Evolutionary conservation across 495 filamentous ascomycete species (phyloP).

Genomic region (Penicillium maclennaniae): DNA sequence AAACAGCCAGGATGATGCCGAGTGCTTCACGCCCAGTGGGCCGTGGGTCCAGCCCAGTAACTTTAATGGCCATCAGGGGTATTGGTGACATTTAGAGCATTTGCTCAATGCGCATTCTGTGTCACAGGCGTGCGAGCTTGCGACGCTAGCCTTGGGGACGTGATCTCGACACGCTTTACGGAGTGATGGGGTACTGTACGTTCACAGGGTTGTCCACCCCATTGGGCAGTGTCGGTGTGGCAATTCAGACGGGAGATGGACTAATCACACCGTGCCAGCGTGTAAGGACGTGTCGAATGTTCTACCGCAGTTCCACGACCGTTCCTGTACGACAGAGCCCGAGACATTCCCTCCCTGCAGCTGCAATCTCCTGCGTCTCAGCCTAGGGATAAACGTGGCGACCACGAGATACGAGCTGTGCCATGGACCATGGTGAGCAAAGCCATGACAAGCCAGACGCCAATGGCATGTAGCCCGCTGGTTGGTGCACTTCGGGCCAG

Average conservation of each 20-base stretch:
- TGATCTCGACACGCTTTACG: background rate
- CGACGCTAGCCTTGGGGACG: background rate
- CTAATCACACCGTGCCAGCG: background rate
- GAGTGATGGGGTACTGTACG: too few species aligned
- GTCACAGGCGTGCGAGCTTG: background rate
- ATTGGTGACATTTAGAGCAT: background rate
- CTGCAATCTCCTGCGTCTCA: background rate
- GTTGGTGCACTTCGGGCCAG: constrained; percentile 8
- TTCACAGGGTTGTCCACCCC: too few species aligned
- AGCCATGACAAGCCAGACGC: constrained; percentile 15
- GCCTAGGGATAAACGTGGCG: constrained; percentile 35
- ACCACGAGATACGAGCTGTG: constrained; percentile 36
- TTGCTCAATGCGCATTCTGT: constrained; percentile 2
- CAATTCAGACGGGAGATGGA: background rate
- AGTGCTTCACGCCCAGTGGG: constrained; percentile 7
- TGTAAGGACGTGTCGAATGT: constrained; percentile 12
- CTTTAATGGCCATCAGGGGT: constrained; percentile 1
- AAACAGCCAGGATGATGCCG: constrained; percentile 11
- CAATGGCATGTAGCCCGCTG: background rate
- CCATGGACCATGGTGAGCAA: background rate
- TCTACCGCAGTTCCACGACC: constrained; percentile 19
- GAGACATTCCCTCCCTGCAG: background rate
- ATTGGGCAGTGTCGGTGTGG: background rate
- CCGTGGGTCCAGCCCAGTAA: constrained; percentile 1
- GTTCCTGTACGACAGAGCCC: constrained; percentile 9